Conservation (phyloP, 169 alveolate species). For the Plasmodium billcollinsi region DNA sequence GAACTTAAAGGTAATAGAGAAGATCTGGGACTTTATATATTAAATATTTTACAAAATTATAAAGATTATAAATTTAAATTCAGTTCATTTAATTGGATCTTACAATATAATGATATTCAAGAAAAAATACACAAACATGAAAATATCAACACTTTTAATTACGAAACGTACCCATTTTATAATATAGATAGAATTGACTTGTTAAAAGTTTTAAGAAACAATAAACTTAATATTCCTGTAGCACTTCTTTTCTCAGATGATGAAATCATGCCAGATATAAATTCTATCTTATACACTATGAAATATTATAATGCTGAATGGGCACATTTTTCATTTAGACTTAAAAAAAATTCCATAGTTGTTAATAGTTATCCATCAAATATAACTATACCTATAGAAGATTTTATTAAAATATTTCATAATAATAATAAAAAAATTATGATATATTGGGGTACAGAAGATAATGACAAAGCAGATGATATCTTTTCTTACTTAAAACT, state of each 20-base stretch:
- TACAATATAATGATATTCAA: constrained; percentile 27
- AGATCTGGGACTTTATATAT: constrained; percentile 32
- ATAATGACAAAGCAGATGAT: constrained; percentile 54
- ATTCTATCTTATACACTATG: constrained; percentile 18
- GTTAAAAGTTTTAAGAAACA: constrained; percentile 34
- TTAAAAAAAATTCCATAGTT: constrained; percentile 16
- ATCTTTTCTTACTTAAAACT: constrained; percentile 24
- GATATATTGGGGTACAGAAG: constrained; percentile 77
- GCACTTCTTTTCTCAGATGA: constrained; percentile 64
- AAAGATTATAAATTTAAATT: constrained; percentile 42
- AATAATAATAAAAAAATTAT: constrained; percentile 56
- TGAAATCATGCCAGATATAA: constrained; percentile 45
- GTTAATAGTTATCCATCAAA: constrained; percentile 20
- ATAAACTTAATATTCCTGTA: constrained; percentile 54
- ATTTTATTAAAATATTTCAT: constrained; percentile 37
- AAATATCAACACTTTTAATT: background rate
- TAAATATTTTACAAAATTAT: constrained; percentile 49
- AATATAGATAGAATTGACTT: constrained; percentile 22
- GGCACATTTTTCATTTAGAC: constrained; percentile 62
- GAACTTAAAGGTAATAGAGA: constrained; percentile 72
- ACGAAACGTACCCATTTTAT: constrained; percentile 11
- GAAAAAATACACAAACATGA: constrained; percentile 9
- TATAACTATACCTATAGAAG: background rate
- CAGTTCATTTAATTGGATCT: constrained; percentile 65
- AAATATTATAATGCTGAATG: constrained; percentile 64